Percentiles rank a stretch among this genome's conserved stretches.
Conservation (phyloP, 176 grass and related monocot genomes). For the Phragmites australis region DNA sequence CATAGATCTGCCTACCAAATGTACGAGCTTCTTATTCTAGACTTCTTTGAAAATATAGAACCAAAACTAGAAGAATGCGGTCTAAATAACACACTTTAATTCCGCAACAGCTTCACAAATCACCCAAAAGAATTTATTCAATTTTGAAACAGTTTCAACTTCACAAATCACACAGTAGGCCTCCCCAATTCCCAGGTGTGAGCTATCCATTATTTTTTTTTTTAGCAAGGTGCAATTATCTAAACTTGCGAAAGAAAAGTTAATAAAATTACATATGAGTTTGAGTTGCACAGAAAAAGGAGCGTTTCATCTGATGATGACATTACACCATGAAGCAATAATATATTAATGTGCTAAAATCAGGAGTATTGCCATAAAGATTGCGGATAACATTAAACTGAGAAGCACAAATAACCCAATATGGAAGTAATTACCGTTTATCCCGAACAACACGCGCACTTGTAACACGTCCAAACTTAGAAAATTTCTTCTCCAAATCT, state of each 20-base stretch:
- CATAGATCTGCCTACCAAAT: not conserved
- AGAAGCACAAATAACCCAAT: constrained; percentile 26
- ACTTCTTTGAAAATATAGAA: constrained; percentile 3
- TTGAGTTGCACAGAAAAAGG: constrained; percentile 12
- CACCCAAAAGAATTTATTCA: constrained; percentile 11
- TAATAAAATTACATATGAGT: not conserved
- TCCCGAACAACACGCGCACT: constrained; percentile 75
- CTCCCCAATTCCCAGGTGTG: not conserved
- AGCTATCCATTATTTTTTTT: not conserved
- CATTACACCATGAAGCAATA: not conserved
- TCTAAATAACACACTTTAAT: constrained; percentile 7
- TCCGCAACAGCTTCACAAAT: not conserved
- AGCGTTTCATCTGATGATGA: not conserved
- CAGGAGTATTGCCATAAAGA: constrained; percentile 1
- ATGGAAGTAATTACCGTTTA: constrained; percentile 57
- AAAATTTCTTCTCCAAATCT: constrained; percentile 91
- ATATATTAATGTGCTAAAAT: not conserved
- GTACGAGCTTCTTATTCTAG: not conserved
- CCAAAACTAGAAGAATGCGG: constrained; percentile 13
- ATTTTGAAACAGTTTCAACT: not conserved
- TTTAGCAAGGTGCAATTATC: not conserved
- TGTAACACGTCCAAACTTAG: constrained; percentile 75
- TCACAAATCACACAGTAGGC: constrained; percentile 12
- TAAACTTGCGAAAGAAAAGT: not conserved
- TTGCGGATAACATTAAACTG: not conserved